phyloP scores from a whole-genome alignment of 2,329 filamentous ascomycete genomes.

The Remersonia thermophila region DNA sequence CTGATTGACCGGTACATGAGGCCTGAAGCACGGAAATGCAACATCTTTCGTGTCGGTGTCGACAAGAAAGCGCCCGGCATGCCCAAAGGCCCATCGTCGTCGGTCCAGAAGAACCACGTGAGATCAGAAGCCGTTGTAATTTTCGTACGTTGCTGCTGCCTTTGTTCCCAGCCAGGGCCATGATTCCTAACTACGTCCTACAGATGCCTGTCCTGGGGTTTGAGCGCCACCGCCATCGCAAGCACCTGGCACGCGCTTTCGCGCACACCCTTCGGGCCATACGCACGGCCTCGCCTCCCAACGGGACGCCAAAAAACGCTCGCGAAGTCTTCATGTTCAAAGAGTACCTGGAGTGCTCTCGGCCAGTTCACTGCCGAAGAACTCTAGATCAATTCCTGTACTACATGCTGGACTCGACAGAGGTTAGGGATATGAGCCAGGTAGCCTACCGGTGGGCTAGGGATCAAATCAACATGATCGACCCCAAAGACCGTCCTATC shows the following conservation, averaged over 20 bases:
- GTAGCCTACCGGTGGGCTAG: conserved; percentile 8
- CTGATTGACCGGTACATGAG: conserved; percentile 10
- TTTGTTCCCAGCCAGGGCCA: background rate
- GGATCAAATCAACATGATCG: background rate
- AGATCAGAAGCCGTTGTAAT: conserved; percentile 5
- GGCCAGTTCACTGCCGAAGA: conserved; percentile 5
- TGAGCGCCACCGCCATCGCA: conserved; percentile 11
- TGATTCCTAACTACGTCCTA: background rate
- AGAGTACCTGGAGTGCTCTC: conserved; percentile 2
- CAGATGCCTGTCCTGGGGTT: conserved; percentile 13
- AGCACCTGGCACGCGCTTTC: conserved; percentile 3
- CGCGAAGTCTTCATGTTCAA: conserved; percentile 4
- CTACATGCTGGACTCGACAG: conserved; percentile 9
- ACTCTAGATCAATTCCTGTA: conserved; percentile 10
- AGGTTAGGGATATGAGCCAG: conserved; percentile 7
- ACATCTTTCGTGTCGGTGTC: background rate
- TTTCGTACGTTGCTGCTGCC: conserved; percentile 3
- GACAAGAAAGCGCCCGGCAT: background rate
- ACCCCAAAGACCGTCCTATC: conserved; percentile 5
- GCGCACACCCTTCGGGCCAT: conserved; percentile 1
- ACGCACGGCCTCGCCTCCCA: no score
- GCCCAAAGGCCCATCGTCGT: background rate
- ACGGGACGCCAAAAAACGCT: no score
- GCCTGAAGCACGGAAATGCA: conserved; percentile 6
- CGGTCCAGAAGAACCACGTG: background rate